phyloP scores from a whole-genome alignment of 1,284 basidiomycete species.

The Trichosporon faecale region DNA sequence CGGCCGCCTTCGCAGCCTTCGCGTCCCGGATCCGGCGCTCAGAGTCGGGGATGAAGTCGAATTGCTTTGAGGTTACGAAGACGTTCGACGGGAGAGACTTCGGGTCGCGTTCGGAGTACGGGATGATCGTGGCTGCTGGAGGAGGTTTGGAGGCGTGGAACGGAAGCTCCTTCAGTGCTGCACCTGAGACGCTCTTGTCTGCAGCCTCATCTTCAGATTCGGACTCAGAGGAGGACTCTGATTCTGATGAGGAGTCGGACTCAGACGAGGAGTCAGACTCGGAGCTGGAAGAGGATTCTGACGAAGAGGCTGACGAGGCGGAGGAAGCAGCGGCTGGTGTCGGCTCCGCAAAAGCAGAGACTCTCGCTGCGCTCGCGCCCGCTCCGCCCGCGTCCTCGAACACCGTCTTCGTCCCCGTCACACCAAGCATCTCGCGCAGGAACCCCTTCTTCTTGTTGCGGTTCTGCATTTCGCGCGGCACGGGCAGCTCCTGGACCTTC shows the following conservation, averaged over 20 bases:
- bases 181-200: neutral
- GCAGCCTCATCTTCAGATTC: neutral
- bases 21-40: slow-evolving; percentile 16
- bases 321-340: neutral
- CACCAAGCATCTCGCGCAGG: slow-evolving; percentile 38
- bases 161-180: neutral
- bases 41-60: slow-evolving; percentile 22
- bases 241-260: neutral
- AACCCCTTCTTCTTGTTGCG: slow-evolving; percentile 50
- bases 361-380: neutral
- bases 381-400: slow-evolving; percentile 23
- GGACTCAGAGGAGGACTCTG: neutral
- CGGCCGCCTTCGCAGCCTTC: neutral
- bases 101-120: slow-evolving; percentile 31
- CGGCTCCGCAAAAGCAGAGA: neutral
- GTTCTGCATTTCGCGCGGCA: slow-evolving; percentile 38
- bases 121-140: slow-evolving; percentile 19
- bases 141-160: slow-evolving; percentile 12
- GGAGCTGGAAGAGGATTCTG: neutral
- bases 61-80: slow-evolving; percentile 39
- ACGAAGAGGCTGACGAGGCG: neutral
- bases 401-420: slow-evolving; percentile 36
- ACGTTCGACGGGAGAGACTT: slow-evolving; percentile 39
- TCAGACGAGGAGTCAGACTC: neutral
- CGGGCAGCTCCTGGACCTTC: slow-evolving; percentile 15